phyloP scores from a whole-genome alignment of 805 yeast species.

The Candida endomychidarum region DNA sequence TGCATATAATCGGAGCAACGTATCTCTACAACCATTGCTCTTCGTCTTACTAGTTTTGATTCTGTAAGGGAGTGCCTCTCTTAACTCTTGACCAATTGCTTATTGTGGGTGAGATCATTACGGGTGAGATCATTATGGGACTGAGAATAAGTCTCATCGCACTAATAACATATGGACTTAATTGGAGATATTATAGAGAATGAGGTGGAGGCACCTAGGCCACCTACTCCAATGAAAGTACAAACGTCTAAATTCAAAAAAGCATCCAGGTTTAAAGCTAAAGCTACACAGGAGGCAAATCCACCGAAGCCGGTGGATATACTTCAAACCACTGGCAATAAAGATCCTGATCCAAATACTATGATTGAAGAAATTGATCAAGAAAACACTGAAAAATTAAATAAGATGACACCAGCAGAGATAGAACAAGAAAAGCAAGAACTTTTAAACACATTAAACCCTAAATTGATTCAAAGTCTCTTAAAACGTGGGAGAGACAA shows the following conservation, averaged over 20 bases:
- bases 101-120: no score
- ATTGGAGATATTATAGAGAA: slow-evolving; percentile 74
- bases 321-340: no score
- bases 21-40: no score
- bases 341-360: not conserved
- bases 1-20: no score
- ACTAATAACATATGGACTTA: slow-evolving; percentile 50
- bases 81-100: no score
- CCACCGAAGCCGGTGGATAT: no score
- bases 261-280: not conserved
- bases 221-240: slow-evolving; percentile 24
- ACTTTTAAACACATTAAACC: slow-evolving; percentile 64
- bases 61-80: no score
- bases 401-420: slow-evolving; percentile 65
- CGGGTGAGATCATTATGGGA: no score
- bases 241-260: slow-evolving; percentile 39
- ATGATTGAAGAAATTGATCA: slow-evolving; percentile 75
- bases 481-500: slow-evolving; percentile 57
- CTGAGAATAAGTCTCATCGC: no score
- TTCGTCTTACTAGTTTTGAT: no score
- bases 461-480: slow-evolving; percentile 60
- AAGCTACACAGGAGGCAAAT: not conserved
- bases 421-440: slow-evolving; percentile 65
- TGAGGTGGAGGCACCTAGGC: slow-evolving; percentile 39
- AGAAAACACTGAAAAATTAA: slow-evolving; percentile 66